phyloP scores from a whole-genome alignment of 2,329 filamentous ascomycete species.

The Aspergillus thermomutatus region DNA sequence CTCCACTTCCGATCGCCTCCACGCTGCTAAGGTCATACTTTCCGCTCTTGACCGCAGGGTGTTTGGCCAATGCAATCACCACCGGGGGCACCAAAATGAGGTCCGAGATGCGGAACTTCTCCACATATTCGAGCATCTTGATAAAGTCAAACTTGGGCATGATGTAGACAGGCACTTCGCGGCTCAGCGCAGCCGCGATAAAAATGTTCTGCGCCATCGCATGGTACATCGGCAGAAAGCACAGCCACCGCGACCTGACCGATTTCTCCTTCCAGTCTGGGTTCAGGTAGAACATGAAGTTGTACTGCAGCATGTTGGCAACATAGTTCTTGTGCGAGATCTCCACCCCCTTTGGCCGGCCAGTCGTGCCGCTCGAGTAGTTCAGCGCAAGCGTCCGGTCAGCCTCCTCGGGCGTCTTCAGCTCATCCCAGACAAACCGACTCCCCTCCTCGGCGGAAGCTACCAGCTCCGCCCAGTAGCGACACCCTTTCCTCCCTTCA shows the following conservation, averaged over 20 bases:
- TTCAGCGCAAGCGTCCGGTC: constrained; percentile 61
- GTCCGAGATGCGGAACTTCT: constrained; percentile 65
- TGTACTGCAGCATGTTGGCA: constrained; percentile 63
- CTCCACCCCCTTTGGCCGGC: constrained; percentile 78
- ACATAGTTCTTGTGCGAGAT: constrained; percentile 76
- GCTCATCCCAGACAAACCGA: constrained; percentile 59
- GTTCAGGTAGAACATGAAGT: constrained; percentile 46
- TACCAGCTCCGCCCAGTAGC: constrained; percentile 65
- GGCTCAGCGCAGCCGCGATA: constrained; percentile 55
- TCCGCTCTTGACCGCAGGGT: constrained; percentile 54
- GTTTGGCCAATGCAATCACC: constrained; percentile 68
- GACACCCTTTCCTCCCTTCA: constrained; percentile 39
- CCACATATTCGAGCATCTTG: constrained; percentile 65
- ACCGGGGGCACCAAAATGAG: constrained; percentile 71
- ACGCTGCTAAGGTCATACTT: constrained; percentile 68
- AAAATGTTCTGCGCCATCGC: constrained; percentile 70
- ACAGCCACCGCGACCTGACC: constrained; percentile 50
- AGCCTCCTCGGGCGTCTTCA: constrained; percentile 40
- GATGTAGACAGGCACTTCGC: constrained; percentile 63
- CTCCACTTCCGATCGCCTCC: constrained; percentile 59
- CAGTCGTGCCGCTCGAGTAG: constrained; percentile 72
- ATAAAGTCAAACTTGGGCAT: constrained; percentile 76
- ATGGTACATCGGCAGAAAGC: constrained; percentile 75
- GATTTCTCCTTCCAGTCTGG: constrained; percentile 48
- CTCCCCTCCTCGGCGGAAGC: constrained; percentile 50